Evolutionary conservation across 2,329 filamentous ascomycete species (phyloP), one percentile per base, ranked within the genome.

Genomic region (Dactylonectria macrodidyma): DNA sequence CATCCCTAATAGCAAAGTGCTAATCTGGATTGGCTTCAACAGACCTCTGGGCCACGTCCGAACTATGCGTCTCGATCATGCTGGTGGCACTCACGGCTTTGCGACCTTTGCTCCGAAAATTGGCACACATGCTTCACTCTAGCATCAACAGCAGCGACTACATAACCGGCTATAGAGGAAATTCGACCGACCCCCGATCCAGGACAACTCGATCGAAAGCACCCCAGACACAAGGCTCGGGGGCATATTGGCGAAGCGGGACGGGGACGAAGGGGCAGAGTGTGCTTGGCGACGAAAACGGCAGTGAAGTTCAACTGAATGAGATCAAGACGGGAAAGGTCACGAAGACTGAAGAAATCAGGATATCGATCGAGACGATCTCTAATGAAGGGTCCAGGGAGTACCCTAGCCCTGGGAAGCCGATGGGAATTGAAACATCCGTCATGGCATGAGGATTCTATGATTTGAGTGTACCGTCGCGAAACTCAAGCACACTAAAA

Each of bases 51-150:
- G 66, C 66, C 5, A 55, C 61, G 4, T 51, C 71, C 11, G 71
- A 72, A 57, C 48, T 71, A 3, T 72, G 66, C 47, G 65, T 71
- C 4, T 71, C 71, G 3, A 64, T 72, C 34, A 71, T 66, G 9
- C 59, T 72, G 16, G 69, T 71, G 1, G 61, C 71, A 2, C 58
- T 72, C 22, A 68, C 69, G 1, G 66, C 66, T 3, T 58, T 71
- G 2, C 62, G 66, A 7, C 71, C 71, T 1, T 38, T 72, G 2
- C 46, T 71, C 5, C 54, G 56, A 38, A 69, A 62, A 22, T 14
- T 72, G 4, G 51, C 59, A 2, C 55, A 62, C 47, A 24, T 72
- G 11, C 26, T 67, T 22, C 59, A 55, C 26, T 59, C 59, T 2
- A 59, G 19, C 19, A 3, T 59, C 3, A n/a, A 36, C 3, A 44